Base-by-base conservation (phyloP, 176 grass and related monocot species). In the Aegilops longissima region DNA sequence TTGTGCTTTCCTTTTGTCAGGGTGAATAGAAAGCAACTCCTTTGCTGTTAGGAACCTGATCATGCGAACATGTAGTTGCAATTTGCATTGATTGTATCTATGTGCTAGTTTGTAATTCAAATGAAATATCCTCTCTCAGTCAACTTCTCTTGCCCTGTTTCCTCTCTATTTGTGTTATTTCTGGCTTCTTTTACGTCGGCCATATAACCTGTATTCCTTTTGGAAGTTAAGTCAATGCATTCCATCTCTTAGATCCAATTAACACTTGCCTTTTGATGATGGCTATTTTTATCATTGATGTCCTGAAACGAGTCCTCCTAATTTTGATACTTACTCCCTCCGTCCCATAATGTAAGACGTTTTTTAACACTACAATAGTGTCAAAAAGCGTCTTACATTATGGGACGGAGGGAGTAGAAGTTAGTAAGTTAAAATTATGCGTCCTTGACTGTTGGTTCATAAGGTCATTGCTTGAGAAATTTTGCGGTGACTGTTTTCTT, bases 231-330 rank as follows among this genome's bases (percentile, higher is more conserved):
- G 18, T 42, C 68, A 9, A 80, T 87, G n/a, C 61, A 20, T 38
- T 71, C 29, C 29, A 17, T n/a, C 21, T 16, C 20, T 84, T 33
- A 34, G 27, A 64, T 40, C 5, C 1, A 21, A 67, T 68, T 45
- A 52, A 8, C 56, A 54, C 34, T 13, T 70, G 29, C 66, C 23
- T 36, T 5, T 70, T 54, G 30, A 9, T 80, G 36, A 38, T n/a
- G 34, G 45, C 44, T 83, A 20, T 78, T 49, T 83, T 66, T 52
- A 70, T 84, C 54, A 54, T 6, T 82, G 33, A n/a, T 81, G 16
- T 14, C 64, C 42, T 16, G 27, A 69, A 82, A 82, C 12, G 5
- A 14, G 64, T 66, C 20, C 7, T 5, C 44, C 45, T 56, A 24
- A 51, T 25, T 49, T 54, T 51, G 3, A 36, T 12, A 6, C 45